phyloP scores from a whole-genome alignment of 2,329 filamentous ascomycete species.

The Penicillium sp. region DNA sequence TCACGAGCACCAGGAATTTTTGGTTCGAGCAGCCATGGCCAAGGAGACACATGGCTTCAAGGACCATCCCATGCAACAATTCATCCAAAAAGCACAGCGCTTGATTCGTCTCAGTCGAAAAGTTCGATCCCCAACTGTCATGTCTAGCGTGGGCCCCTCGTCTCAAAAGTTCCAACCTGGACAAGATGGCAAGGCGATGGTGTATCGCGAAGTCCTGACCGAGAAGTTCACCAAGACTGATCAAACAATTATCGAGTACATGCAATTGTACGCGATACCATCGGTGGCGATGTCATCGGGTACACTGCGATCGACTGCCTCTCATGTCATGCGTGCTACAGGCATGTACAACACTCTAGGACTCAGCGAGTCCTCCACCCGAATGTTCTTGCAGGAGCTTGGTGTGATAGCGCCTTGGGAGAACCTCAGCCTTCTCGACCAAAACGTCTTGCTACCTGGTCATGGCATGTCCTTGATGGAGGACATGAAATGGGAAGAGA shows the following conservation, averaged over 20 bases:
- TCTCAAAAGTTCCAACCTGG: slow-evolving; percentile 34
- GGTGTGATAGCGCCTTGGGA: slow-evolving; percentile 64
- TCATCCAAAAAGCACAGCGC: slow-evolving; percentile 50
- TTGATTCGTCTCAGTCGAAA: slow-evolving; percentile 48
- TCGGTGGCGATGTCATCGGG: slow-evolving; percentile 43
- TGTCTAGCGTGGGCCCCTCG: slow-evolving; percentile 49
- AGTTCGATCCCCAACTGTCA: slow-evolving; percentile 47
- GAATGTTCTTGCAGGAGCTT: slow-evolving; percentile 63
- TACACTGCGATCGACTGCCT: slow-evolving; percentile 54
- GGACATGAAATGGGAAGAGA: slow-evolving; percentile 38
- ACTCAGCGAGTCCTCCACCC: slow-evolving; percentile 45
- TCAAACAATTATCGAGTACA: slow-evolving; percentile 57
- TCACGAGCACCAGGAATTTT: slow-evolving; percentile 52
- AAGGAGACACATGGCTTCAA: slow-evolving; percentile 31
- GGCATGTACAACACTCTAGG: slow-evolving; percentile 57
- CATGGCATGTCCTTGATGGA: slow-evolving; percentile 38
- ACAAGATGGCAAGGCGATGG: slow-evolving; percentile 32
- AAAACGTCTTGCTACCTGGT: slow-evolving; percentile 57
- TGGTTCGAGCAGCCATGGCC: slow-evolving; percentile 33
- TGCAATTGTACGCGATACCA: slow-evolving; percentile 57
- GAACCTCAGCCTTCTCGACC: slow-evolving; percentile 57
- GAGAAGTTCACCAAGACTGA: slow-evolving; percentile 55
- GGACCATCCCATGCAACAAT: slow-evolving; percentile 47
- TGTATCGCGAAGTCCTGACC: slow-evolving; percentile 39
- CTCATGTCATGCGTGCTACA: slow-evolving; percentile 59